Base-by-base conservation (phyloP, 2,329 filamentous ascomycete species). In the Talaromyces verruculosus region DNA sequence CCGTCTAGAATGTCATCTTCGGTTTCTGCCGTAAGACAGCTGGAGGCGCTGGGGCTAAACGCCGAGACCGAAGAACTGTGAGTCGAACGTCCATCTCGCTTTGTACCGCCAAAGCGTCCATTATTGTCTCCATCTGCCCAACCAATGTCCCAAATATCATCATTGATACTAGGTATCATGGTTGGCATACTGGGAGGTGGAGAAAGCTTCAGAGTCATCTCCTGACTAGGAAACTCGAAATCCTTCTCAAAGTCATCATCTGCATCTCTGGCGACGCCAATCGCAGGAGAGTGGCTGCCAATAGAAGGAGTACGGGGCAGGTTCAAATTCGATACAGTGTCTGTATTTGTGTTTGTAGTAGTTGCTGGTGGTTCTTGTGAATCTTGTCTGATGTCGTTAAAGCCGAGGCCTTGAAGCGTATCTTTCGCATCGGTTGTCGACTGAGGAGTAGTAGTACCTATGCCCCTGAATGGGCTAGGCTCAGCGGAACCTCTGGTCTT, bases 41-140 rank as follows among this genome's bases (percentile, higher is more conserved):
- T 98, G 22, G 93, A 91, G 65, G 96, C 86, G 76, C 93, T 98
- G 15, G 95, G 94, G 74, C 94, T 98, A 76, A 97, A 85, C 33
- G 92, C 91, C 45, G 93, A 97, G 41, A 90, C 88, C 19, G 92
- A 94, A 0, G 93, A 97, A 80, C 92, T 95, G 72, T 92, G 88
- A 72, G 89, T 88, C 59, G 92, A 93, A 47, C 87, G 88, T n/a
- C 84, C 86, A 73, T 94, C 92, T 72, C 92, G 88, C 69, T 88
- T 86, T 15, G 92, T 97, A 53, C 94, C 94, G 45, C 91, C 93
- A 79, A 93, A 94, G 65, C 94, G 87, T 53, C 94, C 96, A 45
- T 94, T 93, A 67, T 97, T 84, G 76, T 93, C 97, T 64, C 93
- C 93, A 79, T 98, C 95, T 62, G 91, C 92, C 91, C 94, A 96